Evolutionary conservation across 345 rosid species (phyloP).

Genomic region (Eucalyptus tenuipes): DNA sequence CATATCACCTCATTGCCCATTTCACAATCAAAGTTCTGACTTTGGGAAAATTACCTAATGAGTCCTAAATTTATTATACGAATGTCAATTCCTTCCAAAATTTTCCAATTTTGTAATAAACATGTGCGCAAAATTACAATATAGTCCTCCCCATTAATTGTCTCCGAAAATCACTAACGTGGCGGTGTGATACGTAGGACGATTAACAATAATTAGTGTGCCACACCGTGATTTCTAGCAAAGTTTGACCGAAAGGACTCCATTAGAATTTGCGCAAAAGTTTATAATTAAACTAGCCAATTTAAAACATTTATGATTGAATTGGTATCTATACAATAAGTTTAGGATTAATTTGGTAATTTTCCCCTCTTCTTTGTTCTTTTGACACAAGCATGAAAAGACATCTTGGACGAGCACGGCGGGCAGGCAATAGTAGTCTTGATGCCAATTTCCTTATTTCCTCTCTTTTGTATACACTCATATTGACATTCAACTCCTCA

Average conservation of each 20-base stretch:
- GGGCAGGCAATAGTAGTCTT: background rate
- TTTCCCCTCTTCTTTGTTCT: background rate
- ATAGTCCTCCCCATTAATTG: background rate
- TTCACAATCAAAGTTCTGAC: background rate
- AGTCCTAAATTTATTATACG: background rate
- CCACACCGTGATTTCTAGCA: background rate
- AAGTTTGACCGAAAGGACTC: background rate
- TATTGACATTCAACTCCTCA: too few species aligned
- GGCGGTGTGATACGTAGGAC: rapidly evolving
- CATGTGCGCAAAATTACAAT: background rate
- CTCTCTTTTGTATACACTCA: too few species aligned
- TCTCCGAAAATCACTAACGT: rapidly evolving
- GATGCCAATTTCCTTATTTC: too few species aligned
- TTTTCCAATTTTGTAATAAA: background rate
- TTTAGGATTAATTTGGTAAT: background rate
- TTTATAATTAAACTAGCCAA: too few species aligned
- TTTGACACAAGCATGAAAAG: background rate
- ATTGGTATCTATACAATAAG: background rate
- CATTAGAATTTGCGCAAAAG: rapidly evolving
- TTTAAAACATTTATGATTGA: background rate
- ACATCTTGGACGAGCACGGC: background rate
- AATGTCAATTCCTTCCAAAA: background rate
- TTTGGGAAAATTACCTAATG: background rate
- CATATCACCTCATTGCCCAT: background rate
- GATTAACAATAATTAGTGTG: background rate